Base-by-base conservation (phyloP, 2,329 filamentous ascomycete species). In the Elsinoe batatas region DNA sequence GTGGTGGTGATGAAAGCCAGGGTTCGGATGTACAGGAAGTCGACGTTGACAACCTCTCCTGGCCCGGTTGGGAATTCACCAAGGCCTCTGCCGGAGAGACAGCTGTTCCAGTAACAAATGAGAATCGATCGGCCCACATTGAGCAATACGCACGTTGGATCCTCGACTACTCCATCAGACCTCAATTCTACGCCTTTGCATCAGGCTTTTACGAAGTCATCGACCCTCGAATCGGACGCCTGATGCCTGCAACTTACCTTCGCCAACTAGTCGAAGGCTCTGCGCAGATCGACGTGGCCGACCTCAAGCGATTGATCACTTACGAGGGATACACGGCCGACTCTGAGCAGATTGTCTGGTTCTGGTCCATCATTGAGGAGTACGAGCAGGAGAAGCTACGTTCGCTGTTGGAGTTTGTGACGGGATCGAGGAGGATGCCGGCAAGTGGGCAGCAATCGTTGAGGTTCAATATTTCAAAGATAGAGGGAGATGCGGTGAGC, bases 401-500 rank as follows among this genome's bases (percentile, higher is more conserved):
- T 53, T 82, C 81, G 63, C 73, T 98, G 33, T 76, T 98, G 32
- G 90, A 96, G 68, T 98, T 98, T 65, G 91, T 98, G 30, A 98
- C 93, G 12, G 91, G 91, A 0, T 91, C 85, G 63, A 91, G 96
- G 65, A 80, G 93, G 1, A 81, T 97, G 1, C 93, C 93, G 0
- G 87, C 95, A 0, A 90, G 88, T 17, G 93, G 93, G 2, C 82
- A 91, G 65, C 79, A 81, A 60, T 89, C 87, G 63, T 74, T 97
- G 46, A 83, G 87, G 64, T 97, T 97, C 69, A 81, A 88, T 12
- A 79, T 98, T 42, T 86, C 91, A 69, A 83, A 80, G 64, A 89
- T 90, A 65, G 83, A 87, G 13, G 76, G 83, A 55, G 85, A 79
- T 58, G 77, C 78, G 61, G 69, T 74, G 59, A 68, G 72, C 62